These are phyloP conservation scores for Hypholoma sublateritium DNA, from an alignment of 768 basidiomycete species.

Conservation along the genomic window DNA sequence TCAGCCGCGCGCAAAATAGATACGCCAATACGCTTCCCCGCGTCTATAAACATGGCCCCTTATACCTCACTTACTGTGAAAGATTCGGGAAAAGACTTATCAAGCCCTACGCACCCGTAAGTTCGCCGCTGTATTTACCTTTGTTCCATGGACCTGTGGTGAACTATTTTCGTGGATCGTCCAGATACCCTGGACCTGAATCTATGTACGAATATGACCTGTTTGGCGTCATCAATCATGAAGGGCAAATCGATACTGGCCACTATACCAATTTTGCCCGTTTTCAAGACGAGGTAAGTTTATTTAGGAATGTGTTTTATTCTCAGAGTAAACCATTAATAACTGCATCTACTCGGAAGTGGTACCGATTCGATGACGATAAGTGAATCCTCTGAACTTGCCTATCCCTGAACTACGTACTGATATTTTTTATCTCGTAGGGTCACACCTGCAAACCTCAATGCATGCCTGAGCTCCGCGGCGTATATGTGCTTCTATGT, in stretches of 20 bases:
- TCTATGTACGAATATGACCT: constrained; percentile 87
- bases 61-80: constrained; percentile 71
- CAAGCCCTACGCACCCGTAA: constrained; percentile 26
- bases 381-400: constrained; percentile 52
- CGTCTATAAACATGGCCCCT: constrained; percentile 83
- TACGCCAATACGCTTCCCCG: constrained; percentile 77
- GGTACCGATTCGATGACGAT: constrained; percentile 95
- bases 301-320: constrained; percentile 10
- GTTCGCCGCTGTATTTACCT: constrained; percentile 14
- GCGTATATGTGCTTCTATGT: constrained; percentile 98
- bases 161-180: background rate
- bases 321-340: background rate
- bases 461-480: constrained; percentile 65
- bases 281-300: constrained; percentile 78
- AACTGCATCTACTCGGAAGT: constrained; percentile 41
- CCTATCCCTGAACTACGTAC: too few species aligned
- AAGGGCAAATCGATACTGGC: constrained; percentile 91
- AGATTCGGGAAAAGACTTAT: constrained; percentile 44
- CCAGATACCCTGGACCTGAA: constrained; percentile 45
- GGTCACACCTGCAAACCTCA: constrained; percentile 70
- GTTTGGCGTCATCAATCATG: constrained; percentile 91
- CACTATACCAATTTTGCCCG: constrained; percentile 91
- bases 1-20: constrained; percentile 83
- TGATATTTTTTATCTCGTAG: constrained; percentile 30
- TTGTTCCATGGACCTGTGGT: background rate